phyloP scores from a whole-genome alignment of 73 alveolate genomes.

The Paramecium sexaurelia region DNA sequence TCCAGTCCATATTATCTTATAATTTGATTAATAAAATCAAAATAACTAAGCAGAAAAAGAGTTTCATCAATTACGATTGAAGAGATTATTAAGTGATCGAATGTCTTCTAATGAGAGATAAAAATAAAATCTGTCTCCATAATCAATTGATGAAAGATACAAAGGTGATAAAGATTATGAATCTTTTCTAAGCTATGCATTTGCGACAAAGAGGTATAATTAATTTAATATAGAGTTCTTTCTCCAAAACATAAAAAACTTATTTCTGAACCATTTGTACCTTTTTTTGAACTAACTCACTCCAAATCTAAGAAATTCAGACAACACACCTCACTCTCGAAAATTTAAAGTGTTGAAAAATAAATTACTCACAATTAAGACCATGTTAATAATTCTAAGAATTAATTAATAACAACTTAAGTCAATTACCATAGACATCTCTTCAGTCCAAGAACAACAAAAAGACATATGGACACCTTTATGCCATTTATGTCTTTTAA shows the following conservation, averaged over 20 bases:
- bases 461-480: constrained; percentile 2
- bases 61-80: background rate
- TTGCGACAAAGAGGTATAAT: constrained; percentile 21
- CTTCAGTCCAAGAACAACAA: constrained; percentile 40
- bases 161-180: constrained; percentile 26
- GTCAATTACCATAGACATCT: constrained; percentile 27
- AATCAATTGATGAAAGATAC: background rate
- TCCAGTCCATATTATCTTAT: background rate
- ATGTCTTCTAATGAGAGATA: background rate
- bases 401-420: background rate
- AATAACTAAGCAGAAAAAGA: background rate
- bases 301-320: background rate
- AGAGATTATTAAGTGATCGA: constrained; percentile 24
- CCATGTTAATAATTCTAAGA: background rate
- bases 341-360: background rate
- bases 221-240: background rate
- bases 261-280: constrained; percentile 37
- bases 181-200: background rate
- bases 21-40: background rate
- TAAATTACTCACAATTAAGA: background rate
- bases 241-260: constrained; percentile 12
- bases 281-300: background rate
- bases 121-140: background rate
- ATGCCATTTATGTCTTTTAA: constrained; percentile 52
- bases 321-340: constrained; percentile 30